Conservation (phyloP, 495 filamentous ascomycete species). For the Hypoxylon cercidicola region DNA sequence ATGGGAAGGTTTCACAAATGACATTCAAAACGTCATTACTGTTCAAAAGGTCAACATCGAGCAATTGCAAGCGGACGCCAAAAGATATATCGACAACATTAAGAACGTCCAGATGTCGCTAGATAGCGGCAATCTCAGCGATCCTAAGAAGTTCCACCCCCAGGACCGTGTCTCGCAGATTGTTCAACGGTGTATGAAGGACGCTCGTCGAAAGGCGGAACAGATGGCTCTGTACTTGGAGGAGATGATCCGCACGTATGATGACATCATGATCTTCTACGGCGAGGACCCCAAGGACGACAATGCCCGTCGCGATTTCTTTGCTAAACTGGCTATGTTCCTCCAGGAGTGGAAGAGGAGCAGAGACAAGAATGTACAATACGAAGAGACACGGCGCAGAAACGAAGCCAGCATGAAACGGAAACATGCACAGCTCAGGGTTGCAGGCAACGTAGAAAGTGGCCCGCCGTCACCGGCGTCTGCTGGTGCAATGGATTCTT, state of each 20-base stretch:
- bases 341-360: slow-evolving; percentile 96
- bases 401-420: slow-evolving; percentile 93
- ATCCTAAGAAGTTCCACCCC: slow-evolving; percentile 97
- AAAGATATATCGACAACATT: slow-evolving; percentile 93
- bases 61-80: slow-evolving; percentile 87
- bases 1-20: slow-evolving; percentile 88
- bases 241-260: slow-evolving; percentile 89
- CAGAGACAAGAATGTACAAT: slow-evolving; percentile 84
- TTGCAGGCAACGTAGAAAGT: slow-evolving; percentile 59
- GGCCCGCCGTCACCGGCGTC: slow-evolving; percentile 74
- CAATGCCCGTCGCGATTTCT: slow-evolving; percentile 95
- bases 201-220: slow-evolving; percentile 93
- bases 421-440: slow-evolving; percentile 76
- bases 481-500: slow-evolving; percentile 93
- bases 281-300: slow-evolving; percentile 94
- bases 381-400: slow-evolving; percentile 84
- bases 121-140: slow-evolving; percentile 93
- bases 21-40: slow-evolving; percentile 81
- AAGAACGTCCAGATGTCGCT: slow-evolving; percentile 91
- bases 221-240: slow-evolving; percentile 95
- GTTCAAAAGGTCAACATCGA: slow-evolving; percentile 97
- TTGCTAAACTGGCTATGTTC: slow-evolving; percentile 92
- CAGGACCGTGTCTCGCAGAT: slow-evolving; percentile 94
- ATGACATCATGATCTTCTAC: slow-evolving; percentile 97
- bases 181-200: slow-evolving; percentile 94